phyloP scores from a whole-genome alignment of 192 early-diverging fungal genomes.

The Neocallimastix lanati region DNA sequence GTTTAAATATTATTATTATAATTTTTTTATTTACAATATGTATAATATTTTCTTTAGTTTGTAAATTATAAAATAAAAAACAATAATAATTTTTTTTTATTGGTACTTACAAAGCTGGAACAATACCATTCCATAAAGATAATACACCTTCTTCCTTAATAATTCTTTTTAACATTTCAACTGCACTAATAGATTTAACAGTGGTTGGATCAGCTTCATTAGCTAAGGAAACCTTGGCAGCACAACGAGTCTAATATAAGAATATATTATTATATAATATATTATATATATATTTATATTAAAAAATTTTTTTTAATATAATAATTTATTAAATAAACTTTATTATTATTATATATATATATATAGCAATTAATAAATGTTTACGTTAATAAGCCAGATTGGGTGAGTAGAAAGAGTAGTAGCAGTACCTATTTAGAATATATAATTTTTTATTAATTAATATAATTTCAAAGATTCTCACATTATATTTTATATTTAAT shows the following conservation, averaged over 20 bases:
- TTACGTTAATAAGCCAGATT: conserved; percentile 94
- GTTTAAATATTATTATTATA: too few relatives aligned
- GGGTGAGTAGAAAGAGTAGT: conserved; percentile 85
- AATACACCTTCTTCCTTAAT: conserved; percentile 70
- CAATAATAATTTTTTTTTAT: neutral
- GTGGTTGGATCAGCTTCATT: conserved; percentile 22
- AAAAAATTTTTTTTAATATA: too few relatives aligned
- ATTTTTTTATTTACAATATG: too few relatives aligned
- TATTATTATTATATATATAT: too few relatives aligned
- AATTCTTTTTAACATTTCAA: conserved; percentile 37
- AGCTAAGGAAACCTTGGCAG: conserved; percentile 47
- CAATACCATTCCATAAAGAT: conserved; percentile 79
- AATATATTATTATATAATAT: too few relatives aligned
- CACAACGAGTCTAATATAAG: conserved; percentile 49
- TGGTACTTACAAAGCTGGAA: conserved; percentile 53
- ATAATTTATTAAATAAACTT: too few relatives aligned
- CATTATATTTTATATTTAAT: too few relatives aligned
- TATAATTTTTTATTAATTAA: neutral
- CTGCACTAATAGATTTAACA: conserved; percentile 11
- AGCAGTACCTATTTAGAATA: conserved; percentile 27
- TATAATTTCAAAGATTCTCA: too few relatives aligned
- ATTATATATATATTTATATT: too few relatives aligned
- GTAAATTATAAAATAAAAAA: conserved; percentile 14
- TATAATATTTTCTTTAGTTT: too few relatives aligned
- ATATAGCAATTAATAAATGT: too few relatives aligned